Conservation (phyloP, 2,329 filamentous ascomycete genomes). For the Plenodomus lindquistii region DNA sequence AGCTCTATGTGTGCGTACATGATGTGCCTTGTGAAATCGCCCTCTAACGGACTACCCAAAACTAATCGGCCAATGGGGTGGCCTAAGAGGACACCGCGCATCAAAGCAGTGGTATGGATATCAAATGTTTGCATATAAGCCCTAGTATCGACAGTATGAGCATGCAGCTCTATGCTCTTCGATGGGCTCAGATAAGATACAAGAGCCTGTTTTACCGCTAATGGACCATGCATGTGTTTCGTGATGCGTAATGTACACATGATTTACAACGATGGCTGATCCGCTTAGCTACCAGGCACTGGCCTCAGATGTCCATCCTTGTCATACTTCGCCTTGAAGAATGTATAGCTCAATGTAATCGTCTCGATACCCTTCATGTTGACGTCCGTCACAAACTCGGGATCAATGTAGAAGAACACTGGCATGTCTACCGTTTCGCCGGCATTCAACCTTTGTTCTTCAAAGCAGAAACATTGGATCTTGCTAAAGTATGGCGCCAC, state of each 20-base stretch:
- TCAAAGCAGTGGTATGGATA: too few relatives aligned
- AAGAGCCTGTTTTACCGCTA: too few relatives aligned
- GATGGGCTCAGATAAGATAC: too few relatives aligned
- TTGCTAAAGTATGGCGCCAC: conserved; percentile 98
- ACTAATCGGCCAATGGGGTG: too few relatives aligned
- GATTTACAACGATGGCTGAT: conserved; percentile 8
- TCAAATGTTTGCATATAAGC: too few relatives aligned
- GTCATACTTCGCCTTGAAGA: conserved; percentile 92
- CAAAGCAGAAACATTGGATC: conserved; percentile 99
- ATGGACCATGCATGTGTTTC: too few relatives aligned
- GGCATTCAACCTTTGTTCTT: conserved; percentile 88
- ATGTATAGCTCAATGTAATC: conserved; percentile 94
- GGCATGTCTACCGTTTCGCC: conserved; percentile 99
- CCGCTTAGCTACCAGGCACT: conserved; percentile 46
- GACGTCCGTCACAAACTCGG: conserved; percentile 87
- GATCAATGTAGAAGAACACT: conserved; percentile 98
- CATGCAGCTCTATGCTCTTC: too few relatives aligned
- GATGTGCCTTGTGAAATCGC: too few relatives aligned
- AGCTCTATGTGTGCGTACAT: too few relatives aligned
- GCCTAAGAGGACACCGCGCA: too few relatives aligned
- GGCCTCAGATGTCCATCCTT: conserved; percentile 73
- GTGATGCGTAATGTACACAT: conserved; percentile 1
- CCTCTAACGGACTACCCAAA: too few relatives aligned
- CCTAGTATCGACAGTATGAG: too few relatives aligned
- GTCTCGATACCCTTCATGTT: conserved; percentile 95